These are phyloP conservation scores for Dictyostelium intermedium DNA, from an alignment of 78 protist species.

Conservation along the genomic window DNA sequence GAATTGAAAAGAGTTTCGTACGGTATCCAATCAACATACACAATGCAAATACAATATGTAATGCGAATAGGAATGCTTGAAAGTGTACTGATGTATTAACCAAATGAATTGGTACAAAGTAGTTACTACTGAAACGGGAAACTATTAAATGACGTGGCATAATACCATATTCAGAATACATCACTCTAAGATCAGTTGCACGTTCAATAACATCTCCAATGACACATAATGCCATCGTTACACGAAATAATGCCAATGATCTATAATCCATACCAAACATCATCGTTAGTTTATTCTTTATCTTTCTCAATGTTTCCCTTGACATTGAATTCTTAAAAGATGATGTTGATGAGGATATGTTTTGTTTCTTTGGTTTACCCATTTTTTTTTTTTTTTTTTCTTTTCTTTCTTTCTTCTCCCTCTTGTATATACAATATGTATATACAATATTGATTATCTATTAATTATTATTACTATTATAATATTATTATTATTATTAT, in stretches of 20 bases:
- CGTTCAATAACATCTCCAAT: constrained; percentile 69
- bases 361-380: neutral
- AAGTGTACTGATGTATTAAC: neutral
- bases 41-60: constrained; percentile 40
- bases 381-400: neutral
- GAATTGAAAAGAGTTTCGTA: constrained; percentile 23
- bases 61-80: constrained; percentile 1
- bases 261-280: constrained; percentile 50
- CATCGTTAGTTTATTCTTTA: neutral
- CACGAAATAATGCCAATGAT: constrained; percentile 40
- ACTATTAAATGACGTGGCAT: constrained; percentile 35
- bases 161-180: constrained; percentile 45
- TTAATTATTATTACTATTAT: neutral
- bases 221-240: constrained; percentile 49
- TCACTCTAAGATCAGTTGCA: constrained; percentile 5
- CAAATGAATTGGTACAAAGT: constrained; percentile 27
- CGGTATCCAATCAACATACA: constrained; percentile 66
- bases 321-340: neutral
- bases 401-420: no score
- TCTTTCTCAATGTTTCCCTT: neutral
- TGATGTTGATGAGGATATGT: neutral
- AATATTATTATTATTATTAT: no score
- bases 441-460: neutral
- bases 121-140: neutral
- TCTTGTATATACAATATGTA: neutral